phyloP scores from a whole-genome alignment of 1,284 basidiomycete genomes.

The Ustilago esculenta region DNA sequence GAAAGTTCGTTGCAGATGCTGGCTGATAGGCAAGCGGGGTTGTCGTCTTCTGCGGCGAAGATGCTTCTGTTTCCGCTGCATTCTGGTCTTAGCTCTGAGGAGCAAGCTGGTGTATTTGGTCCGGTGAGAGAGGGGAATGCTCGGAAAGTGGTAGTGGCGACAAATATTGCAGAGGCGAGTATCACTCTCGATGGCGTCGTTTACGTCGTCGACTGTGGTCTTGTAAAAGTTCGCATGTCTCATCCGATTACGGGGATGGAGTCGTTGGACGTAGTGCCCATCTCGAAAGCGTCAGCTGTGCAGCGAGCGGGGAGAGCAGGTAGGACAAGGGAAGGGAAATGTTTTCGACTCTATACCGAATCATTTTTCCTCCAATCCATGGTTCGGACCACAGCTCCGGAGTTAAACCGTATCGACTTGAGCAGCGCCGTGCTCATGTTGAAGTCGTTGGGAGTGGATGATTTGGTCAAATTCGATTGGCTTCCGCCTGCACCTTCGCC shows the following conservation, averaged over 20 bases:
- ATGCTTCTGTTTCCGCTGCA: constrained; percentile 79
- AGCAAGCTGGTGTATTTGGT: constrained; percentile 86
- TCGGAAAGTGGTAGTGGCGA: constrained; percentile 90
- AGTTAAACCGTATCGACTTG: constrained; percentile 88
- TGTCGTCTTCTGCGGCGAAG: constrained; percentile 71
- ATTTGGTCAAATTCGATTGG: constrained; percentile 88
- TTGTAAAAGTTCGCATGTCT: constrained; percentile 79
- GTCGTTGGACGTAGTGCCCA: constrained; percentile 60
- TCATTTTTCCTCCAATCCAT: constrained; percentile 72
- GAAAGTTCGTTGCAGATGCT: constrained; percentile 84
- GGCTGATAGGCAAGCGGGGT: constrained; percentile 81
- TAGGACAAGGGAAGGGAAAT: constrained; percentile 78
- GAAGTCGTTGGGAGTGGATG: constrained; percentile 86
- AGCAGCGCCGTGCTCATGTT: constrained; percentile 88
- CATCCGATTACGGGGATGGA: constrained; percentile 61
- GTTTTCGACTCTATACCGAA: constrained; percentile 88
- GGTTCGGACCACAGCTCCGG: constrained; percentile 79
- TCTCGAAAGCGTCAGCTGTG: constrained; percentile 66
- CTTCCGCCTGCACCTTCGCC: constrained; percentile 81
- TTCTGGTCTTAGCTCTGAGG: constrained; percentile 83
- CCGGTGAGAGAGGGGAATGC: constrained; percentile 75
- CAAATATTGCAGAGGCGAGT: constrained; percentile 96
- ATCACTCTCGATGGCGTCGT: constrained; percentile 95
- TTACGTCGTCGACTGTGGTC: constrained; percentile 94
- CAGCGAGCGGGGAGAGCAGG: constrained; percentile 69